Evolutionary conservation across 202 grass and related monocot species (phyloP).

Genomic region (Panicum virgatum): DNA sequence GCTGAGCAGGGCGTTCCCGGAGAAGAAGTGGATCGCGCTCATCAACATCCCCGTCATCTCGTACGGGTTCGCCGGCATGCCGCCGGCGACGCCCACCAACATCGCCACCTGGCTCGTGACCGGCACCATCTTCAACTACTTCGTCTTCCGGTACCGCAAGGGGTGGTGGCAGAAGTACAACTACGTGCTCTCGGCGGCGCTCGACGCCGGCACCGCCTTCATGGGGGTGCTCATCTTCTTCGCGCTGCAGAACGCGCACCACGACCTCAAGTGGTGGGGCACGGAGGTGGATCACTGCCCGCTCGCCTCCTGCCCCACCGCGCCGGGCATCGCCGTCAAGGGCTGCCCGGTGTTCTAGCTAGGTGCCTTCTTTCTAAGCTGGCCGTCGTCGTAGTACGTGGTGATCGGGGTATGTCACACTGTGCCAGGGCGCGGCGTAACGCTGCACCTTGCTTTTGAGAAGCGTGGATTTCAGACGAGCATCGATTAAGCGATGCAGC

Average conservation of each 20-base stretch:
- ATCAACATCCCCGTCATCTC: slow-evolving; percentile 97
- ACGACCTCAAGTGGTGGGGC: slow-evolving; percentile 93
- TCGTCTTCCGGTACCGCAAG: slow-evolving; percentile 93
- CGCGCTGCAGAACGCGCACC: slow-evolving; percentile 86
- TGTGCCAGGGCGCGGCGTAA: not conserved
- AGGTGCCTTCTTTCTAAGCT: not conserved
- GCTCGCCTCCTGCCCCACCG: slow-evolving; percentile 87
- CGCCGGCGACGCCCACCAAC: slow-evolving; percentile 96
- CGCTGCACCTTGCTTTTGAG: not conserved
- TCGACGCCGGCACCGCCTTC: slow-evolving; percentile 95
- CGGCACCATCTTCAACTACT: slow-evolving; percentile 93
- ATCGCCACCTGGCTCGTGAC: slow-evolving; percentile 97
- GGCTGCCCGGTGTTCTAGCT: slow-evolving; percentile 96
- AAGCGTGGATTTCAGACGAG: slow-evolving; percentile 7
- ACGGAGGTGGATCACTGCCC: slow-evolving; percentile 95
- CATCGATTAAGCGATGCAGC: slow-evolving; percentile 21
- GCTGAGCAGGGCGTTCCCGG: slow-evolving; percentile 85
- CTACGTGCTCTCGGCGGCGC: slow-evolving; percentile 94
- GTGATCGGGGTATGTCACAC: no score
- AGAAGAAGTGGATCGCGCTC: slow-evolving; percentile 99
- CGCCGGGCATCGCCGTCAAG: slow-evolving; percentile 78
- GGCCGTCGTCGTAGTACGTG: not conserved
- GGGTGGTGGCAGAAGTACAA: slow-evolving; percentile 99
- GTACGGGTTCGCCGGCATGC: slow-evolving; percentile 98
- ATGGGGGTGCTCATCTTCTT: slow-evolving; percentile 99